These are phyloP conservation scores for Rhizopogon roseolus DNA, from an alignment of 768 basidiomycete species.

Conservation along the genomic window DNA sequence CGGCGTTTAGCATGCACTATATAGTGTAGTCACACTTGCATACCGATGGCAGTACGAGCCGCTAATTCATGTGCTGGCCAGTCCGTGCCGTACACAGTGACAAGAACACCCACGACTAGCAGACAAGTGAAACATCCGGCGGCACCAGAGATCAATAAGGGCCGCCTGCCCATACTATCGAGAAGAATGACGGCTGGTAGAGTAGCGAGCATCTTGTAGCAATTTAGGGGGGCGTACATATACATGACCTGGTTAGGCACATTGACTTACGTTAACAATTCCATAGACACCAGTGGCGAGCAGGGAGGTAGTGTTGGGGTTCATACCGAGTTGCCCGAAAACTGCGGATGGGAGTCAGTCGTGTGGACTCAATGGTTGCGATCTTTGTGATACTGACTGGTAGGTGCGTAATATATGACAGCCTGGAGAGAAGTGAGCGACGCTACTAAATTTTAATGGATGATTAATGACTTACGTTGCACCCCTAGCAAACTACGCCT, in stretches of 20 bases:
- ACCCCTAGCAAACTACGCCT: conserved; percentile 13
- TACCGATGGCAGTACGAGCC: conserved; percentile 23
- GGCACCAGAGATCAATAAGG: conserved; percentile 34
- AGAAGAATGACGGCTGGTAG: conserved; percentile 31
- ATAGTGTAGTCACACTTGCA: conserved; percentile 15
- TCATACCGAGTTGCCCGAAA: conserved; percentile 36
- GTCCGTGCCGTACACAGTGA: conserved; percentile 23
- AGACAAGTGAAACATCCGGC: conserved; percentile 26
- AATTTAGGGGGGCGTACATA: background rate
- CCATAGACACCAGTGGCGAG: conserved; percentile 39
- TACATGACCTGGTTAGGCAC: no score
- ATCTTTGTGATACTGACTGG: background rate
- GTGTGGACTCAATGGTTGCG: background rate
- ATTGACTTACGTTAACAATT: conserved; percentile 22
- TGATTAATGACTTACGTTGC: conserved; percentile 14
- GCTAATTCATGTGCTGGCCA: conserved; percentile 24
- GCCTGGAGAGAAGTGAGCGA: conserved; percentile 13
- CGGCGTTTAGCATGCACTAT: conserved; percentile 10
- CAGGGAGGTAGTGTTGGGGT: conserved; percentile 34
- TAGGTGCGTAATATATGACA: conserved; percentile 23
- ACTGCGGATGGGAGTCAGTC: conserved; percentile 22
- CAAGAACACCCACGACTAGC: conserved; percentile 21
- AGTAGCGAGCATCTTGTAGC: conserved; percentile 26
- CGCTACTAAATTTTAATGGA: background rate
- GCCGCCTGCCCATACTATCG: conserved; percentile 35